Evolutionary conservation across 2,329 filamentous ascomycete genomes (phyloP), one percentile per base, ranked within the genome.

Genomic region (Botrytis tulipae): DNA sequence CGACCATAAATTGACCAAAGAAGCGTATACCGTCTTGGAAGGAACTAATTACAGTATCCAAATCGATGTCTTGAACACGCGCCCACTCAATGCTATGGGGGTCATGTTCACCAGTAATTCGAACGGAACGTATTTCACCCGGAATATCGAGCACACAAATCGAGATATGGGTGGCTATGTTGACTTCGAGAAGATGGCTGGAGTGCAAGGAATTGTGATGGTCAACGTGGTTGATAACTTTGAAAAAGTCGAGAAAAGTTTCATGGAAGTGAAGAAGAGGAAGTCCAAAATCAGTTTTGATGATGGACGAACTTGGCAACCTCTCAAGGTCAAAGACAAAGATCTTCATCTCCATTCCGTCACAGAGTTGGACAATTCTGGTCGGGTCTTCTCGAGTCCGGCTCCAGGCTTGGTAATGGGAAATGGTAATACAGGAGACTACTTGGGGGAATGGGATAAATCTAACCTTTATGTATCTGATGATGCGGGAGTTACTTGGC

Each of bases 11-110:
- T 83, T 95, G 79, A 88, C 94, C 75, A 92, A 97, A 81, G 89
- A 95, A 80, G 93, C 93, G 4, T 99, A 98, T 82, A 99, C 96
- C 0, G 88, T 99, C 66, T 87, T 99, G 59, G 95, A 98, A 83
- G 96, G 95, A 79, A 98, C 96, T 60, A 95, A 97, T 81, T 98
- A 99, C 85, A 98, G 95, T 84, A 94, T 99, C 78, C 95, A 98
- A 83, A 90, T 99, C 72, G 95, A 98, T 82, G 95, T 98, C 76
- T 91, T 95, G 87, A 93, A 92, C 1, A 86, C 86, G 57, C 85
- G 84, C 62, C 87, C 87, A 20, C 87, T 87, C 1, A 89, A 88
- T 54, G 89, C 92, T 0, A 95, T 97, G 89, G 97, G 96, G 48
- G 90, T 92, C 18, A 86, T 99, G 73, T 95, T 98, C 80, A 97